Base-by-base conservation (phyloP, 495 filamentous ascomycete genomes). In the Tuber melanosporum region DNA sequence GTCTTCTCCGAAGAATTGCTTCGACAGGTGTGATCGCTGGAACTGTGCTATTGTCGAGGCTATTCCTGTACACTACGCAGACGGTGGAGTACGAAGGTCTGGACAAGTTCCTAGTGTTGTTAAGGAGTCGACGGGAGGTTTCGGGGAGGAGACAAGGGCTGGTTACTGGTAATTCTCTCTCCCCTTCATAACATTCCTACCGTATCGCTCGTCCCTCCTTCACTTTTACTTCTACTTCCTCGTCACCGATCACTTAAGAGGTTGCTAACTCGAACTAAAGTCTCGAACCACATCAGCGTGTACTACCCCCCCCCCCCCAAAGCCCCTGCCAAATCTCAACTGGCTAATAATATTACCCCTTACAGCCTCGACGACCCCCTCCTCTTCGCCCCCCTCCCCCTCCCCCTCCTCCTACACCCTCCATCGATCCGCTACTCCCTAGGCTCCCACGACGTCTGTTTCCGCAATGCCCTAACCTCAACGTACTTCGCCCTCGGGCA, bases 241-340 rank as follows among this genome's bases (percentile, higher is more conserved):
- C 19, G 19, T 20, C 46, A 17, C 46, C 47, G 0, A 26, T 14
- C 43, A 46, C 47, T 20, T 70, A 52, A 77, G 19, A 47, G 52
- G 41, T 39, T 73, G 74, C 32, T 78, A 46, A 15, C 42, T 62
- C 20, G 62, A 73, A 46, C 69, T 71, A 81, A 32, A 97, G 95
- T 98, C 14, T 97, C 93, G 45, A 99, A 99, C 84, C 95, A 99
- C 85, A 89, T 93, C 78, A 94, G 93, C 86, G 91, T 99, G 95
- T 98, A 92, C 93, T 95, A 85, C 43, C 52, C 73, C 73, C 66
- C 36, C 36, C 32, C 32, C 32, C 32, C 32, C 32, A 32, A 32
- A 14, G 1, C 41, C 57, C 14, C 49, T 41, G n/a, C 41, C 71
- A 45, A 46, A 72, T 19, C 41, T 19, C 41, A 71, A 20, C 42